Evolutionary conservation across 768 basidiomycete species (phyloP), one percentile per base, ranked within the genome.

Genomic region (Porphyrellus cyaneotinctus): DNA sequence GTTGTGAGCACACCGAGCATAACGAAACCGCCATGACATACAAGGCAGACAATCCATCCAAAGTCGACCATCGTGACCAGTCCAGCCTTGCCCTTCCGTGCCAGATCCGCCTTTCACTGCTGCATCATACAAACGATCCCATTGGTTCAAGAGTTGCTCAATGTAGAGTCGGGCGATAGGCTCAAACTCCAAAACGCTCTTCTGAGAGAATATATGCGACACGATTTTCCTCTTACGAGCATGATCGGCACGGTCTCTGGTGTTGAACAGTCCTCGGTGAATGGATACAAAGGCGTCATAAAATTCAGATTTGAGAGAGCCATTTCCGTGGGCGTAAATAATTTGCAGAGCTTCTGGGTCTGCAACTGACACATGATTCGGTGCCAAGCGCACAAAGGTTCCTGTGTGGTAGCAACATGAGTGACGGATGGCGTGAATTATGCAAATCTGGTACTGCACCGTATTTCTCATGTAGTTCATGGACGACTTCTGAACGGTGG

Each of bases 201-300:
- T 93, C 64, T 88, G 86, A 1, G 85, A 85, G 70, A 90, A 90
- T 61, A 91, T 85, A 64, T 89, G 83, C 1, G 89, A 85, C 42
- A 95, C 81, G 54, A 97, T 89, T 73, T 95, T 95, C 73, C 91
- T 84, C 72, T 94, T 95, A 38, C 92, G 83, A 7, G 88, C 78
- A 65, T 95, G 92, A 52, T 91, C 88, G 7, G 70, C 64, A 30
- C 90, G 82, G 62, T 87, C 81, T 41, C 90, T 82, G 17, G 87
- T 88, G 67, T 85, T 89, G 79, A 91, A 90, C 26, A 91, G 72
- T 1, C 87, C 86, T 28, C 84, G 79, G 30, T 72, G 74, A 52
- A 88, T 87, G 26, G 85, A 84, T 23, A 91, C 87, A 59, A 92
- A 91, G 14, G 82, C 82, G 52, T 87, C 84, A 64, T 87, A 90